Evolutionary conservation across 192 early-diverging fungal species (phyloP), one percentile per base, ranked within the genome.

Genomic region (Coemansia sp.): DNA sequence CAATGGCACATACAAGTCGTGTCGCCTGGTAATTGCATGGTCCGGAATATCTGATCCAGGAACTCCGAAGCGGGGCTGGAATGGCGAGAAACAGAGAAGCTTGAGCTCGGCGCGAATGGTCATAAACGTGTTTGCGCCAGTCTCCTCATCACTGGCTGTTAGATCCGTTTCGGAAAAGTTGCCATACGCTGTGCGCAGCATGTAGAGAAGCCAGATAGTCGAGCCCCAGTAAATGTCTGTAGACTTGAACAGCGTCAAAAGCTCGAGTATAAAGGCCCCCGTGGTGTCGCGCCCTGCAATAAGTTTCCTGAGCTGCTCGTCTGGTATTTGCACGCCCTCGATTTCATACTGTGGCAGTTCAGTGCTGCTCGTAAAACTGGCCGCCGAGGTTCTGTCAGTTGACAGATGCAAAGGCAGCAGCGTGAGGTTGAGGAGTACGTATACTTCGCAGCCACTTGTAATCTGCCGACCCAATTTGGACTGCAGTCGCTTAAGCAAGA

Each of bases 201-300:
- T 29, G 12, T 59, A 25, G 15, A 75, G 58, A 1, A 75, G 27
- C 73, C 73, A 75, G 3, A 50, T 9, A 0, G 39, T 31, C 23
- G 67, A 53, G 11, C 73, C 73, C 73, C 73, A 75, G 57, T 69
- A 65, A 2, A 75, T 62, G 25, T 75, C 68, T 6, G 63, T 11
- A n/a, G 63, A 32, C 3, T 5, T 37, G 6, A 61, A 66, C 59
- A 5, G 53, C 50, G 11, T n/a, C 59, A 39, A 15, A 0, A 29
- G 27, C 0, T 32, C 14, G 55, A 14, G 0, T 17, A 58, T n/a
- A 32, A 39, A 15, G 15, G 59, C 59, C 2, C 19, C 59, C 34
- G 59, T 39, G 7, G 32, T n/a, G 19, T 39, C 59, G 9, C 59
- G 34, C 34, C 59, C 59, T 21, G 23, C 19, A 2, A 38, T 10